A percentile compares a stretch with the other conserved stretches of the same genome.
These are phyloP conservation scores for Peniophora sp. DNA, from an alignment of 1,284 basidiomycete genomes.

Conservation along the genomic window DNA sequence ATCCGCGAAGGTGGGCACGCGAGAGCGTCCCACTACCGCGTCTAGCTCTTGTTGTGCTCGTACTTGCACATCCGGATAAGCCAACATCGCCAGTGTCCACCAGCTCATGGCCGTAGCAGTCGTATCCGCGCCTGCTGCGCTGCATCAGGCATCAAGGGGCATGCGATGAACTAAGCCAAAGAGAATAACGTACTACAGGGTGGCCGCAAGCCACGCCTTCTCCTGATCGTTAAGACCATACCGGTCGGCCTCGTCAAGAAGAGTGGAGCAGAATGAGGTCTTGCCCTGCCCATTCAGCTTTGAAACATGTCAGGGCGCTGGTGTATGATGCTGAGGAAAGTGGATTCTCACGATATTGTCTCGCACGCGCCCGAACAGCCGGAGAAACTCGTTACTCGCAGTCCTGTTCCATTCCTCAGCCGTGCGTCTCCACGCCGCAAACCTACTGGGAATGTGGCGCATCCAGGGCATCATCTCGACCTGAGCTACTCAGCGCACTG, in stretches of 20 bases:
- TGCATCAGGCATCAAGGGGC: neutral
- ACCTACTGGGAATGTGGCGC: constrained; percentile 2
- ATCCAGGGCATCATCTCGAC: neutral
- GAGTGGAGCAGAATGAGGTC: constrained; percentile 7
- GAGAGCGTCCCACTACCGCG: constrained; percentile 18
- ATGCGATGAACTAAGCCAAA: neutral
- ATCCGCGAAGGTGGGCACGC: constrained; percentile 24
- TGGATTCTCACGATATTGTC: constrained; percentile 11
- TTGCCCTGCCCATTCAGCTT: constrained; percentile 10
- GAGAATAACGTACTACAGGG: constrained; percentile 12
- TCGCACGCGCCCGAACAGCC: constrained; percentile 10
- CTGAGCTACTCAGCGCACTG: too few relatives aligned
- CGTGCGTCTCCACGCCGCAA: constrained; percentile 11
- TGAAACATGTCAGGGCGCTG: constrained; percentile 7
- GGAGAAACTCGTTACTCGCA: constrained; percentile 12
- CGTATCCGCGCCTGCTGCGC: constrained; percentile 14
- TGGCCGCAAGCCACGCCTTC: constrained; percentile 13
- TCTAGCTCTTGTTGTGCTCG: constrained; percentile 24
- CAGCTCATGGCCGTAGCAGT: constrained; percentile 13
- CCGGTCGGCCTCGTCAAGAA: constrained; percentile 11
- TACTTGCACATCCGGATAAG: constrained; percentile 19
- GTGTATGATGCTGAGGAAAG: neutral
- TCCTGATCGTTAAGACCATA: constrained; percentile 9
- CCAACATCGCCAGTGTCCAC: constrained; percentile 22
- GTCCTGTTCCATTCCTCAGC: constrained; percentile 10